Percentiles rank a stretch among this genome's conserved stretches.
These are phyloP conservation scores for maize (Zea mays) DNA, from an alignment of 176 grass and related monocot species.

Conservation along the genomic window DNA sequence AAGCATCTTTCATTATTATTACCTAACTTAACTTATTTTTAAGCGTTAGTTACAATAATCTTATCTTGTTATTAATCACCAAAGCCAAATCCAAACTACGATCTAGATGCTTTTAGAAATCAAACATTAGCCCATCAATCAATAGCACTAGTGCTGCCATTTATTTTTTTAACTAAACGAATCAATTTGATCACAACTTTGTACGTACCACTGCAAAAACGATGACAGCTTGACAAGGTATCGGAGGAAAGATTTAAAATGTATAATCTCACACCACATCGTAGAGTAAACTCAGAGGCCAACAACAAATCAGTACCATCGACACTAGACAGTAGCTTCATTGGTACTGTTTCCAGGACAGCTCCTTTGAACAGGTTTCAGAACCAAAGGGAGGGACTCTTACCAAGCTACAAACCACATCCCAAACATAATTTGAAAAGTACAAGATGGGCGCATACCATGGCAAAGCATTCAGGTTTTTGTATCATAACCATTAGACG, in stretches of 20 bases:
- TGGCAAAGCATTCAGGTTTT: conserved; percentile 6
- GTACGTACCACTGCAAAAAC: background rate
- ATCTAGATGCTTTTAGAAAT: too few species aligned
- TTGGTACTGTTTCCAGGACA: background rate
- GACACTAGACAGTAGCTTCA: background rate
- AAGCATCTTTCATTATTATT: too few species aligned
- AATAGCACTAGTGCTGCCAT: too few species aligned
- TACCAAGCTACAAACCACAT: background rate
- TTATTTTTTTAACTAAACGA: too few species aligned
- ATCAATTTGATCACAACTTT: too few species aligned
- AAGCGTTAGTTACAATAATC: too few species aligned
- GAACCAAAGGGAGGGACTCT: background rate
- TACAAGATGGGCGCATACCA: background rate
- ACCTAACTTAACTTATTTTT: too few species aligned
- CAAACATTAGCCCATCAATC: too few species aligned
- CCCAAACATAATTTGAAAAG: background rate
- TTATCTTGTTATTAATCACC: too few species aligned
- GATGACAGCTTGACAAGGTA: background rate
- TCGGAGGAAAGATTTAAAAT: background rate
- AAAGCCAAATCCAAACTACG: too few species aligned
- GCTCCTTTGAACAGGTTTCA: background rate
- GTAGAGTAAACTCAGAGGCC: background rate
- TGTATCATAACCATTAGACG: conserved; percentile 25
- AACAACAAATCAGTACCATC: background rate
- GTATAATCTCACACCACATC: background rate